Base-by-base conservation (phyloP, 2,329 filamentous ascomycete species). In the Pseudophaeomoniella oleicola region DNA sequence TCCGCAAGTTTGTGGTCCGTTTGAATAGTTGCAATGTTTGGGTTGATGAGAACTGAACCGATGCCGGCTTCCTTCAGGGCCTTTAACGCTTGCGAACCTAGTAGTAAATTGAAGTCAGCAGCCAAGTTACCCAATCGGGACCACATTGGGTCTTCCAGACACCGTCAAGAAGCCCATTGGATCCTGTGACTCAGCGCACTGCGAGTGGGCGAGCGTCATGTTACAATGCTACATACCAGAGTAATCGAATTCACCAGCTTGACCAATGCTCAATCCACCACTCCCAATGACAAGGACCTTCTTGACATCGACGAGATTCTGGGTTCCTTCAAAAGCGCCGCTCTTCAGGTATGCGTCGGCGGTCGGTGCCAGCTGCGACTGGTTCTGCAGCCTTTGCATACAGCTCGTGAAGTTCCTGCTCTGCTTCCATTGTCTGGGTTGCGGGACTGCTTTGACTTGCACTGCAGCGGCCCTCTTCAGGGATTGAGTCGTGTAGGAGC, bases 181-280 rank as follows among this genome's bases (percentile, higher is more conserved):
- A n/a, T n/a, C n/a, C n/a, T n/a, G n/a, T n/a, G n/a, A n/a, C n/a
- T n/a, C n/a, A n/a, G n/a, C n/a, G n/a, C n/a, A n/a, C n/a, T n/a
- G n/a, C 46, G 40, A 43, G 34, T 37, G 34, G 18, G 34, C 37
- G 33, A 38, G 30, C 22, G 3, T 17, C 16, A n/a, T n/a, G n/a
- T n/a, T 16, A 18, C 12, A 19, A 36, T 34, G 15, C 46, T 44
- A 70, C 78, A 47, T 69, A 93, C 86, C 88, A 60, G 90, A 96
- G 63, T 96, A 96, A 64, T 96, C 88, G 53, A 96, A 96, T 67
- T 96, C 88, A 66, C 88, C 88, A 46, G 88, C 88, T 64, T 96
- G 88, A 45, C 88, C 88, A 73, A 96, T 96, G 58, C 84, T 85
- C 49, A 96, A 72, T 61, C 88, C 88, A 66, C 88, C 88, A 64